Conservation (phyloP, 202 grass and related monocot genomes). For the Miscanthus sacchariflorus region DNA sequence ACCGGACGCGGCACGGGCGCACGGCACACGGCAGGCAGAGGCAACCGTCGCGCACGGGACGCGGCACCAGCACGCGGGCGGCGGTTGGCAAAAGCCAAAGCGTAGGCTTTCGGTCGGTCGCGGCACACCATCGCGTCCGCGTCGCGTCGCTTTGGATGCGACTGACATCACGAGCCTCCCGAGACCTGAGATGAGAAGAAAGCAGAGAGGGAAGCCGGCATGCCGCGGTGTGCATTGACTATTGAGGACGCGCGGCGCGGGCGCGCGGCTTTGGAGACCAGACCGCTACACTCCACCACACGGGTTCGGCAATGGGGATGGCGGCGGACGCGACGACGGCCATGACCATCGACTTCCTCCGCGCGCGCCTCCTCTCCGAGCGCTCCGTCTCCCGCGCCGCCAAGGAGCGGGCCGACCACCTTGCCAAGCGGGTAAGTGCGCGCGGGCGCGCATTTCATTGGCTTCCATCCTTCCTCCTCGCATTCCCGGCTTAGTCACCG, state of each 20-base stretch:
- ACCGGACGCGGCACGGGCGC: no score
- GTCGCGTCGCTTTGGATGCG: conserved; percentile 7
- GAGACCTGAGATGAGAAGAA: background rate
- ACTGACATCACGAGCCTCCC: background rate
- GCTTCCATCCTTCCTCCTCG: background rate
- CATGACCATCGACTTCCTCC: conserved; percentile 99
- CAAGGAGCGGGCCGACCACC: conserved; percentile 87
- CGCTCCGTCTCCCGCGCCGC: conserved; percentile 86
- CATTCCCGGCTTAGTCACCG: conserved; percentile 2
- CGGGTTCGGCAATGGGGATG: conserved; percentile 31
- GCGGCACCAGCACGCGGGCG: background rate
- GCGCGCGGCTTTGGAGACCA: background rate
- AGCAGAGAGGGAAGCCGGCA: background rate
- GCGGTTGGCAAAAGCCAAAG: background rate
- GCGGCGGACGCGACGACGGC: conserved; percentile 62
- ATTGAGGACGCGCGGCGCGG: background rate
- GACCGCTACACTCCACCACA: background rate
- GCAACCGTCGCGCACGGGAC: background rate
- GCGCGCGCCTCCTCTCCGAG: conserved; percentile 92
- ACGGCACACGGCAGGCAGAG: no score
- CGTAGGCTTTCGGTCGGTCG: background rate
- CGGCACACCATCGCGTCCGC: background rate
- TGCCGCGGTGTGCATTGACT: background rate
- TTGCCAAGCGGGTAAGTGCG: conserved; percentile 58
- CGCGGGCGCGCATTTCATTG: background rate